phyloP scores from a whole-genome alignment of 345 rosid species.

The Noccaea bulbosa region DNA sequence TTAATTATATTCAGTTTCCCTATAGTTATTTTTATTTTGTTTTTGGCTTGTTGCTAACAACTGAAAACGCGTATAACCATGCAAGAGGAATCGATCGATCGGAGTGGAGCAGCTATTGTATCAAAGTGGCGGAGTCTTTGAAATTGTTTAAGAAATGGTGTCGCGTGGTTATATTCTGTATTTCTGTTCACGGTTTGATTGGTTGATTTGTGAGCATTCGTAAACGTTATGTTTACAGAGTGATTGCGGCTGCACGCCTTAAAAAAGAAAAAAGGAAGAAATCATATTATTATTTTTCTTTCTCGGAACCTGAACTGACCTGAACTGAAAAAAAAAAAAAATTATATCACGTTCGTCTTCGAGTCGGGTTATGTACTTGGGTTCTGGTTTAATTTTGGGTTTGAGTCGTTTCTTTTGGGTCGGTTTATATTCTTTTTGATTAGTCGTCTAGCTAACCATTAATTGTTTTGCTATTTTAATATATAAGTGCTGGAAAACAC shows the following conservation, averaged over 20 bases:
- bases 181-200: background rate
- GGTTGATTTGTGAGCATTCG: background rate
- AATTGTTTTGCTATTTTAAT: background rate
- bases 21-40: background rate
- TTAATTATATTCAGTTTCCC: background rate
- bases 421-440: background rate
- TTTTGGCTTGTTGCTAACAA: constrained; percentile 15
- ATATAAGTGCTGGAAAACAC: background rate
- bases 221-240: background rate
- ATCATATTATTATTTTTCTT: background rate
- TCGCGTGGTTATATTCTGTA: background rate
- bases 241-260: background rate
- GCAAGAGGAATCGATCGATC: constrained; percentile 12
- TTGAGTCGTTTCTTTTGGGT: background rate
- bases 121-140: background rate
- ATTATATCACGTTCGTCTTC: background rate
- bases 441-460: background rate
- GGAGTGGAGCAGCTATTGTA: background rate
- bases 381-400: background rate
- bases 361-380: background rate
- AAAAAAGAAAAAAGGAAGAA: too few relatives aligned
- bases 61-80: constrained; percentile 17
- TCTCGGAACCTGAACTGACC: background rate
- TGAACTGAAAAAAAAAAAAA: too few relatives aligned
- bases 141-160: background rate